Percentiles rank a stretch among this genome's conserved stretches.
phyloP scores from a whole-genome alignment of 768 basidiomycete genomes.

The Panellus pusillus region DNA sequence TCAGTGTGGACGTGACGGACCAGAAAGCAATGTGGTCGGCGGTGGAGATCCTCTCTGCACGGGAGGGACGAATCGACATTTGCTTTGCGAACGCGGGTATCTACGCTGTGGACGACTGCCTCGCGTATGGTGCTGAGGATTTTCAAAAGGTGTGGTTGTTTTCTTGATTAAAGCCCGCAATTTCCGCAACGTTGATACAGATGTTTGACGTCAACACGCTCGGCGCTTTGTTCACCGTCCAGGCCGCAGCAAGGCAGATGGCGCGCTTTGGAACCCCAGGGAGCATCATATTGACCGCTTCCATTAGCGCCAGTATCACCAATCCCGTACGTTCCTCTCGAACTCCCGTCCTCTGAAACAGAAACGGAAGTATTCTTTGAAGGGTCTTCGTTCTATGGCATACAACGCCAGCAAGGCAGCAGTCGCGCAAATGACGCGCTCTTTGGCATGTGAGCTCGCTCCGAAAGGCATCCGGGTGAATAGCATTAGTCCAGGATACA shows the following conservation, averaged over 20 bases:
- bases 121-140: conserved; percentile 64
- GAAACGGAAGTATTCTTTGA: neutral
- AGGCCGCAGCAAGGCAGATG: conserved; percentile 61
- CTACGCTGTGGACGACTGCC: conserved; percentile 57
- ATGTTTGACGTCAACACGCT: conserved; percentile 53
- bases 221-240: conserved; percentile 54
- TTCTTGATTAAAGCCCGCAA: no score
- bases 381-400: conserved; percentile 66
- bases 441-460: conserved; percentile 76
- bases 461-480: conserved; percentile 66
- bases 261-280: conserved; percentile 43
- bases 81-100: conserved; percentile 82
- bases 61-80: conserved; percentile 69
- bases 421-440: conserved; percentile 73
- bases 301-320: conserved; percentile 63
- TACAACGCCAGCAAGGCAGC: conserved; percentile 76
- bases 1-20: conserved; percentile 61
- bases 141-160: conserved; percentile 53
- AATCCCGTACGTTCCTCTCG: conserved; percentile 50
- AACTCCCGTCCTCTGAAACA: neutral
- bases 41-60: conserved; percentile 57
- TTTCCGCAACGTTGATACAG: conserved; percentile 29
- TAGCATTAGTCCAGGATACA: conserved; percentile 69
- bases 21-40: conserved; percentile 58
- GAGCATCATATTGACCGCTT: conserved; percentile 58